Evolutionary conservation across 169 alveolate genomes (phyloP).

Genomic region (Eimeria zaria): DNA sequence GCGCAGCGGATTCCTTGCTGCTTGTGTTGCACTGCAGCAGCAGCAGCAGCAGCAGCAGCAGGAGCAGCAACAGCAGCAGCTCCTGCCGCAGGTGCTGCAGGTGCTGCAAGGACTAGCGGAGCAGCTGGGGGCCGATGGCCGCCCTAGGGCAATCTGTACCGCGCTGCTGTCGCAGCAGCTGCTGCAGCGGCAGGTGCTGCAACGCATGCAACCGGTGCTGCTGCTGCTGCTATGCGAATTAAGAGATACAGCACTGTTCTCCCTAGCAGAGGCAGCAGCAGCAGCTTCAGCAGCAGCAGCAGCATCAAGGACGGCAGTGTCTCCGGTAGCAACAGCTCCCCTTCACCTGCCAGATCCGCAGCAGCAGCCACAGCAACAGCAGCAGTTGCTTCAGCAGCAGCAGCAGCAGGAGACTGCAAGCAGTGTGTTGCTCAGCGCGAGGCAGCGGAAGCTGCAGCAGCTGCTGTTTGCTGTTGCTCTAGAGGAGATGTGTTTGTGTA

Average conservation of each 20-base stretch:
- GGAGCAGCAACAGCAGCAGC: slow-evolving; percentile 25
- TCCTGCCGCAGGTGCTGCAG: slow-evolving; percentile 58
- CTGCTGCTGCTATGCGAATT: slow-evolving; percentile 67
- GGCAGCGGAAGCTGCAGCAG: slow-evolving; percentile 65
- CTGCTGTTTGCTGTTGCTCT: slow-evolving; percentile 51
- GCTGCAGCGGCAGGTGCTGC: slow-evolving; percentile 70
- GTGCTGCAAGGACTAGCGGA: slow-evolving; percentile 27
- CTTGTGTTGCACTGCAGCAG: not conserved
- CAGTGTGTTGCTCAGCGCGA: not conserved
- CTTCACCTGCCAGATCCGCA: not conserved
- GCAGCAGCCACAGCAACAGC: slow-evolving; percentile 21
- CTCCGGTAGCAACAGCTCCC: not conserved
- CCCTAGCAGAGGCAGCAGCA: slow-evolving; percentile 64
- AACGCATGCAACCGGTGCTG: slow-evolving; percentile 66
- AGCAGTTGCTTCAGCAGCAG: slow-evolving; percentile 46
- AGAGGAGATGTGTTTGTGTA: slow-evolving; percentile 22
- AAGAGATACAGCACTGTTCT: slow-evolving; percentile 1
- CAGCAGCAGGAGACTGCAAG: not conserved
- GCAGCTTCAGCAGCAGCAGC: slow-evolving; percentile 20
- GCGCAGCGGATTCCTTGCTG: slow-evolving; percentile 68
- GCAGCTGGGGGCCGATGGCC: slow-evolving; percentile 23
- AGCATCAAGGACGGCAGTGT: not conserved
- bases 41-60: not conserved
- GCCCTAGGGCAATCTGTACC: not conserved
- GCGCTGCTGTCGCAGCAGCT: slow-evolving; percentile 42